A percentile compares a stretch with the other conserved stretches of the same genome.
Evolutionary conservation across 2,329 filamentous ascomycete genomes (phyloP).

Genomic region (Biscogniauxia mediterranea): DNA sequence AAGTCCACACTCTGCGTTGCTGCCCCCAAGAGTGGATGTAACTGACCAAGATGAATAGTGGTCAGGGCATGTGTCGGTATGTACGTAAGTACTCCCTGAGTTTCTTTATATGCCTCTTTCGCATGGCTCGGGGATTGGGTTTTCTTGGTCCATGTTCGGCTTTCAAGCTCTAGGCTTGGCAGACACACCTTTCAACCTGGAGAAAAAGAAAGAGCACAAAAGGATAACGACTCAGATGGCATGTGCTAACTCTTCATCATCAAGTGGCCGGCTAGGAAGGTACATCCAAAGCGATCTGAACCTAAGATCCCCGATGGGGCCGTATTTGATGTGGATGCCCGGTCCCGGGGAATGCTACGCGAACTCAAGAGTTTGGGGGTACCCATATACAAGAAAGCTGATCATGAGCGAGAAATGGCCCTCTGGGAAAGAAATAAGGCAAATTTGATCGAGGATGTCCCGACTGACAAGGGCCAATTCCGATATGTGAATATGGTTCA

Average conservation of each 20-base stretch:
- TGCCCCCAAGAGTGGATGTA: neutral
- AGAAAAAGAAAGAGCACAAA: too few relatives aligned
- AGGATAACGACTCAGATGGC: too few relatives aligned
- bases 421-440: neutral
- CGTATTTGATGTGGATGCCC: neutral
- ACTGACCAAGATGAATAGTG: slow-evolving; percentile 11
- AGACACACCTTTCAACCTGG: too few relatives aligned
- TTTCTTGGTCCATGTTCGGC: too few relatives aligned
- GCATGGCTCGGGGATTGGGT: too few relatives aligned
- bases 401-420: neutral
- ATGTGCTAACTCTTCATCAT: too few relatives aligned
- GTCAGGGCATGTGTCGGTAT: slow-evolving; percentile 21
- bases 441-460: slow-evolving; percentile 17
- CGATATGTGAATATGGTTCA: slow-evolving; percentile 23
- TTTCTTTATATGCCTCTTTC: too few relatives aligned
- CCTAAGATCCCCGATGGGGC: neutral
- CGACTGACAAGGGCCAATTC: slow-evolving; percentile 6
- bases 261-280: slow-evolving; percentile 22
- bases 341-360: neutral
- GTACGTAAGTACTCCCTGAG: slow-evolving; percentile 5
- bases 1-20: neutral
- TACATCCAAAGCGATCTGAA: slow-evolving; percentile 11
- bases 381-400: neutral
- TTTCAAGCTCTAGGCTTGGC: too few relatives aligned
- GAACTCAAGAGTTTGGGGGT: slow-evolving; percentile 4